Conservation (phyloP, 1,284 basidiomycete genomes). For the Tilletia horrida region DNA sequence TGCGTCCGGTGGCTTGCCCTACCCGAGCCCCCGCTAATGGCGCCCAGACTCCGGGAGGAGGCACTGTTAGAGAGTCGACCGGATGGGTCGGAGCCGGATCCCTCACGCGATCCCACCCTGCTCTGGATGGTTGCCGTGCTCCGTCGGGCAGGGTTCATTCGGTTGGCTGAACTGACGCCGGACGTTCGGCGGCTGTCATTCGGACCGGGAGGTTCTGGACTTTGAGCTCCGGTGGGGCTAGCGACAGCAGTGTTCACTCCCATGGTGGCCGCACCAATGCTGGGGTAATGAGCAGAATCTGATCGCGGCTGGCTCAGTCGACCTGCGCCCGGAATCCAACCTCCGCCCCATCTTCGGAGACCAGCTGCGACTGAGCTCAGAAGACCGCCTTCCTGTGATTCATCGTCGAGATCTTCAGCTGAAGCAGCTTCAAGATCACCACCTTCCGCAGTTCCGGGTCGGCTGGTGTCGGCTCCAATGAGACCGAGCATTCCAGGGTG, state of each 20-base stretch:
- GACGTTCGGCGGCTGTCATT: neutral
- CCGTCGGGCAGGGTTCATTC: neutral
- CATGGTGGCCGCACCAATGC: slow-evolving; percentile 6
- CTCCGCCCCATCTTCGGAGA: neutral
- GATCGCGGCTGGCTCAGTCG: neutral
- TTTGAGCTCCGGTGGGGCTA: neutral
- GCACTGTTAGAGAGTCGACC: neutral
- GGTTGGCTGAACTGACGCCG: neutral
- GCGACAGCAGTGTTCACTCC: neutral
- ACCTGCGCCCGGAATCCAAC: neutral
- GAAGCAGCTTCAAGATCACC: slow-evolving; percentile 8
- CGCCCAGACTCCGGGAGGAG: neutral
- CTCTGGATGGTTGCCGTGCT: neutral
- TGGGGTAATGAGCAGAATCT: neutral
- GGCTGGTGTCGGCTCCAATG: neutral
- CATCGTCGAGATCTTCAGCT: neutral
- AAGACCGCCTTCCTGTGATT: neutral
- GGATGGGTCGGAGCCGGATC: neutral
- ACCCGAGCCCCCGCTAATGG: neutral
- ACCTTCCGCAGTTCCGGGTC: neutral
- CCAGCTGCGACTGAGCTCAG: slow-evolving; percentile 8
- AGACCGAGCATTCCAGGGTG: neutral
- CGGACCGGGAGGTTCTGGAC: too few species aligned
- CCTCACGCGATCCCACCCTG: neutral
- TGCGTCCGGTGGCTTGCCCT: neutral